Base-by-base conservation (phyloP, 2,329 filamentous ascomycete genomes). In the Trichoderma gracile region DNA sequence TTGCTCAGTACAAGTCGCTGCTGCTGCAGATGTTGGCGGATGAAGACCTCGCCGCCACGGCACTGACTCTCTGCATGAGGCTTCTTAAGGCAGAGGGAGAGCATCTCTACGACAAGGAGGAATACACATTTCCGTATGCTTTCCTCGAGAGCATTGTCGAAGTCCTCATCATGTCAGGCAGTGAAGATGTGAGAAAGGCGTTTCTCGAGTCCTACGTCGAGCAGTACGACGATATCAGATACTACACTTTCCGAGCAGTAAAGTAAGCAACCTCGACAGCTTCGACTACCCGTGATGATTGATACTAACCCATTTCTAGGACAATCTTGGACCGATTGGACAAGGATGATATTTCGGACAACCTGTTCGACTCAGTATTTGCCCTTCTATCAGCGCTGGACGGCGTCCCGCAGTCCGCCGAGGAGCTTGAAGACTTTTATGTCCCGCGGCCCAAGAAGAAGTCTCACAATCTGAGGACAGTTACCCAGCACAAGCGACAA, bases 211-310 rank as follows among this genome's bases (percentile, higher is more conserved):
- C 92, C 69, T 97, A 88, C 73, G 82, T 93, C 56, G 88, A 91
- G 73, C 83, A 89, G 74, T 93, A 89, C 73, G 90, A 95, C 71
- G 95, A 98, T 75, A 82, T 97, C 66, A 84, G 92, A 68, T 96
- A 89, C 75, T 92, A 90, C 75, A 92, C 92, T 0, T 91, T 96
- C 73, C 83, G 88, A 71, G 85, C 86, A 15, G 80, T 96, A 69
- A 85, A 85, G 89, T 92, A 84, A 70, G 87, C 81, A 17, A 3
- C 10, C 10, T 6, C 12, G 3, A 3, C n/a, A n/a, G 6, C n/a
- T 6, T n/a, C n/a, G 5, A 25, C 15, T 42, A 43, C 43, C 43
- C 30, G 21, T 3, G 30, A 10, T 3, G 30, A 10, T 27, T 19
- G 3, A 38, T 53, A 10, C 54, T 70, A 30, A 68, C 45, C 8